Conservation (phyloP, 257 asterid species). For the Solanum bulbocastanum region DNA sequence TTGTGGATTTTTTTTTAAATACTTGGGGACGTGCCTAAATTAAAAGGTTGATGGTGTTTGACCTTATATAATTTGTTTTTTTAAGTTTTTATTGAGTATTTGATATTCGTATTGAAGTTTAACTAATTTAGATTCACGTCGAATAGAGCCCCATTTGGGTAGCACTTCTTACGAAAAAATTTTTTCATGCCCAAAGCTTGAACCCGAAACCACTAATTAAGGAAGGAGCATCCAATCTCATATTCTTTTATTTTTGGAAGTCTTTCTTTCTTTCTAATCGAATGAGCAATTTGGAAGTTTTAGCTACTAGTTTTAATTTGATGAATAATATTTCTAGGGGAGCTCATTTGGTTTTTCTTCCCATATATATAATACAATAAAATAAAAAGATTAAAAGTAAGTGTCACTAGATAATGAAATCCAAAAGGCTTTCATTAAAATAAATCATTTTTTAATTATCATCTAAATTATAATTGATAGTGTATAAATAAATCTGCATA, state of each 20-base stretch:
- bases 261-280: background rate
- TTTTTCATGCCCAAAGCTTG: too few species aligned
- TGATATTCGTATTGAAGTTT: fast-evolving
- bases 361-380: too few species aligned
- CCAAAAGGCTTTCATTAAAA: background rate
- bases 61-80: background rate
- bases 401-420: background rate
- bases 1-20: background rate
- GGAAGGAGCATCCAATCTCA: too few species aligned
- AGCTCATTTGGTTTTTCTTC: background rate
- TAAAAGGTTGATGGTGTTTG: background rate
- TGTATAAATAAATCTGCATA: background rate
- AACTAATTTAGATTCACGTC: fast-evolving
- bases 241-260: background rate
- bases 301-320: background rate
- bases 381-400: background rate
- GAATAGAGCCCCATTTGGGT: too few species aligned
- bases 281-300: background rate
- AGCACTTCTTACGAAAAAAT: too few species aligned
- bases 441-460: too few species aligned
- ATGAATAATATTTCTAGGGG: background rate
- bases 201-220: too few species aligned
- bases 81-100: too few species aligned
- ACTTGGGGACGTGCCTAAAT: background rate
- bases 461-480: too few species aligned